Evolutionary conservation across 2,329 filamentous ascomycete genomes (phyloP).

Genomic region (Massarina eburnea): DNA sequence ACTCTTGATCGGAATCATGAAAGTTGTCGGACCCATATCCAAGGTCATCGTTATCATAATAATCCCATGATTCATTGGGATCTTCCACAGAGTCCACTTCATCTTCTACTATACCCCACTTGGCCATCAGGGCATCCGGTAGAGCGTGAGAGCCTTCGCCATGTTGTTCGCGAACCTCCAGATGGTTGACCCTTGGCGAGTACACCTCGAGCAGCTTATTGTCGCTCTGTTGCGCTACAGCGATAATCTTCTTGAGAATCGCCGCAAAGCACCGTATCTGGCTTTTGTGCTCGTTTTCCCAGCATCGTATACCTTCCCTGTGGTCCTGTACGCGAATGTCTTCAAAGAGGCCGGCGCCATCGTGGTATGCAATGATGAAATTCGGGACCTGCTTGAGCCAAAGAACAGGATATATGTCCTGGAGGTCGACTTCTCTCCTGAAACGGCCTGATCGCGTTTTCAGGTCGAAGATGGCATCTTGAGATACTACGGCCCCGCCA

Average conservation of each 20-base stretch:
- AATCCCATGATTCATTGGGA: background rate
- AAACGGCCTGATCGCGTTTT: constrained; percentile 51
- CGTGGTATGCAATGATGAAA: constrained; percentile 56
- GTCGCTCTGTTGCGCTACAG: constrained; percentile 20
- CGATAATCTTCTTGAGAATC: constrained; percentile 36
- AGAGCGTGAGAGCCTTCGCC: constrained; percentile 28
- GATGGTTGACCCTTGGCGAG: constrained; percentile 22
- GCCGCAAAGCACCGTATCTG: constrained; percentile 27
- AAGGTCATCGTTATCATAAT: background rate
- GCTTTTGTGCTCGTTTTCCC: constrained; percentile 46
- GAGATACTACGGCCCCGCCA: constrained; percentile 37
- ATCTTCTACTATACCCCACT: constrained; percentile 12
- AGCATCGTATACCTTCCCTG: constrained; percentile 39
- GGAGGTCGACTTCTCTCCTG: constrained; percentile 38
- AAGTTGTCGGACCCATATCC: constrained; percentile 9
- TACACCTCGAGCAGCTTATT: constrained; percentile 38
- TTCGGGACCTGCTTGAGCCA: constrained; percentile 56
- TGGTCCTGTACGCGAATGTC: constrained; percentile 46
- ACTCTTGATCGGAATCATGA: constrained; percentile 23
- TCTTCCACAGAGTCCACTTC: background rate
- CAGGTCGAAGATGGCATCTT: constrained; percentile 54
- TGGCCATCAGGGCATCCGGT: constrained; percentile 10
- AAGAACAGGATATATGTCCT: constrained; percentile 48
- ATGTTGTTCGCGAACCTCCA: constrained; percentile 41
- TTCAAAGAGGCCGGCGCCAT: constrained; percentile 45